Evolutionary conservation across 257 asterid genomes (phyloP), one percentile per base, ranked within the genome.

Genomic region (Ilex asprella): DNA sequence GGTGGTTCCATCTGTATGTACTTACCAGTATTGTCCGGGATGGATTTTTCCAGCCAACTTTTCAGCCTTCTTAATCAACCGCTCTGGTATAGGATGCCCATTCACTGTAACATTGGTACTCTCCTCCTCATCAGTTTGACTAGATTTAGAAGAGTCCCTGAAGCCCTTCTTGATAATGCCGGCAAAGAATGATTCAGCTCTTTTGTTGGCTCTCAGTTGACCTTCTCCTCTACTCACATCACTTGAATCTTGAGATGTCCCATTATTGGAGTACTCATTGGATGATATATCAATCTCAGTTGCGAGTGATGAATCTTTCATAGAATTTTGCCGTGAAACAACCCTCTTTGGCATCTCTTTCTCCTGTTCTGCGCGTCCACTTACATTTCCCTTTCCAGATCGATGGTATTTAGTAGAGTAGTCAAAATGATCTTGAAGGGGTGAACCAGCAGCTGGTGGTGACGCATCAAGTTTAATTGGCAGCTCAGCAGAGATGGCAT

Each of bases 21-120:
- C 76, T 60, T 76, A 92, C 99, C 99, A 92, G 78, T 89, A 92
- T 75, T 89, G 71, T 61, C 99, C 99, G 30, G 96, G 89, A 21
- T 74, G 82, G 63, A 92, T 84, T 6, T 82, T 78, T 61, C 99
- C 99, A 39, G 97, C 95, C 43, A 79, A 52, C 62, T 75, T 82
- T 69, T 84, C 87, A 39, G 99, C 99, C 77, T 78, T 92, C 74
- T 74, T 84, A 43, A 89, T 54, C 71, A 86, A 64, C 51, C 80
- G 73, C 47, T 71, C 79, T 3, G 85, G 67, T 67, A 92, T 79
- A 47, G 74, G 72, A 79, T 83, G 84, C 67, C 97, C 99, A 43
- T 89, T 92, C 58, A 92, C 85, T 8, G 93, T 86, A 65, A 82
- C 88, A 61, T 63, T 82, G 15, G 75, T 67, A 31, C 58, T 76